Evolutionary conservation across 805 yeast genomes (phyloP).

Genomic region (Candida xyloterini): DNA sequence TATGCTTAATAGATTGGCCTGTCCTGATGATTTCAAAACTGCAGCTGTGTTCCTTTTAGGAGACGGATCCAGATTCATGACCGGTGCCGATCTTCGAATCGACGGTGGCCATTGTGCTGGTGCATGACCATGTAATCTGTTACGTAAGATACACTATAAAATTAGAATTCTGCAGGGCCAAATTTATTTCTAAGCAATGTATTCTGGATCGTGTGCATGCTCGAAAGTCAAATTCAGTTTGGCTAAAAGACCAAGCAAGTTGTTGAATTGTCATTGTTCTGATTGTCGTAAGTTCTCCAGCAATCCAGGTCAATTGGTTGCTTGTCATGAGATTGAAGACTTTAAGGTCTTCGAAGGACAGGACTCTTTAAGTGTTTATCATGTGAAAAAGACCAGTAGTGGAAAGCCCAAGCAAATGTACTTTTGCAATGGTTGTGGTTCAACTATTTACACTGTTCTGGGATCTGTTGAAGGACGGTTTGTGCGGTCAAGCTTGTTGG

Average conservation of each 20-base stretch:
- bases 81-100: slow-evolving; percentile 17
- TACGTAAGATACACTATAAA: slow-evolving; percentile 20
- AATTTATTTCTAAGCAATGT: background rate
- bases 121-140: slow-evolving; percentile 26
- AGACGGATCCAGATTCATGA: slow-evolving; percentile 19
- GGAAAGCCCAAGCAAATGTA: background rate
- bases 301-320: background rate
- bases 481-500: slow-evolving; percentile 1
- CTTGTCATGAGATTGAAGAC: background rate
- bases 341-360: background rate
- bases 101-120: slow-evolving; percentile 29
- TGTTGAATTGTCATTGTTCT: slow-evolving; percentile 10
- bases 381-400: background rate
- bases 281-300: background rate
- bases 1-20: slow-evolving; percentile 17
- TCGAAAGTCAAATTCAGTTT: background rate
- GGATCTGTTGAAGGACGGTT: background rate
- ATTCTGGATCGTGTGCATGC: slow-evolving; percentile 4
- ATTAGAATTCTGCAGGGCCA: background rate
- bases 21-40: slow-evolving; percentile 18
- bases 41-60: slow-evolving; percentile 18
- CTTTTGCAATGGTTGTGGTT: slow-evolving; percentile 3
- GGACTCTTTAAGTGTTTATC: background rate
- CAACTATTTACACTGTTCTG: background rate
- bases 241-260: background rate